phyloP scores from a whole-genome alignment of 140 eudicot species.

The Eryngium alpinum region DNA sequence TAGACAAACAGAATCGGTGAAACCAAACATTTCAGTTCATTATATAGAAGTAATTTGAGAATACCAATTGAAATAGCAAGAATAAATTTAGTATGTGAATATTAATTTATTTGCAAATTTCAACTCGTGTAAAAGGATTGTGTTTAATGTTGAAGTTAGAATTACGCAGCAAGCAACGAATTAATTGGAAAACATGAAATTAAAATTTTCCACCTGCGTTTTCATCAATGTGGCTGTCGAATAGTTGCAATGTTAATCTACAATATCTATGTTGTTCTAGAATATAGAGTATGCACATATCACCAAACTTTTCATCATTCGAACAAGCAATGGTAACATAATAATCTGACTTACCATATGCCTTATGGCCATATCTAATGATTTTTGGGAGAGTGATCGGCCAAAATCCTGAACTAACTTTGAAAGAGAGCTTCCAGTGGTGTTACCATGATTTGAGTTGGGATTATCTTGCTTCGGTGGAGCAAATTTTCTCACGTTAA shows the following conservation, averaged over 20 bases:
- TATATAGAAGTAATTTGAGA: background rate
- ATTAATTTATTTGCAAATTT: too few relatives aligned
- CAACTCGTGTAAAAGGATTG: too few relatives aligned
- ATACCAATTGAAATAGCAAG: background rate
- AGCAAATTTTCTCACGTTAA: conserved; percentile 88
- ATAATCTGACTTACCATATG: conserved; percentile 52
- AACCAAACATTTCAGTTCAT: background rate
- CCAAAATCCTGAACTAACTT: conserved; percentile 79
- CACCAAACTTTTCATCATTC: background rate
- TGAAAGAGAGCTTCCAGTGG: conserved; percentile 44
- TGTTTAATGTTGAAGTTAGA: too few relatives aligned
- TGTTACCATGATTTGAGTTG: conserved; percentile 26
- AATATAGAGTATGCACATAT: background rate
- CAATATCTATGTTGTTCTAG: too few relatives aligned
- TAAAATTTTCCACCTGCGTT: too few relatives aligned
- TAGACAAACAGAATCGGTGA: conserved; percentile 19
- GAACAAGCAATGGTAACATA: background rate
- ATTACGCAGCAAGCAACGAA: too few relatives aligned
- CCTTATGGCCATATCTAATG: conserved; percentile 84
- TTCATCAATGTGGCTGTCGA: too few relatives aligned
- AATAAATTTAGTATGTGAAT: background rate
- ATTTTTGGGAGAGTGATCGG: conserved; percentile 68
- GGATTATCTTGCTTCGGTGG: conserved; percentile 58
- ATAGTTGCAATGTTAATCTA: too few relatives aligned
- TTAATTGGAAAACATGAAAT: too few relatives aligned